Evolutionary conservation across 768 basidiomycete species (phyloP).

Genomic region (Cystoderma amianthinum): DNA sequence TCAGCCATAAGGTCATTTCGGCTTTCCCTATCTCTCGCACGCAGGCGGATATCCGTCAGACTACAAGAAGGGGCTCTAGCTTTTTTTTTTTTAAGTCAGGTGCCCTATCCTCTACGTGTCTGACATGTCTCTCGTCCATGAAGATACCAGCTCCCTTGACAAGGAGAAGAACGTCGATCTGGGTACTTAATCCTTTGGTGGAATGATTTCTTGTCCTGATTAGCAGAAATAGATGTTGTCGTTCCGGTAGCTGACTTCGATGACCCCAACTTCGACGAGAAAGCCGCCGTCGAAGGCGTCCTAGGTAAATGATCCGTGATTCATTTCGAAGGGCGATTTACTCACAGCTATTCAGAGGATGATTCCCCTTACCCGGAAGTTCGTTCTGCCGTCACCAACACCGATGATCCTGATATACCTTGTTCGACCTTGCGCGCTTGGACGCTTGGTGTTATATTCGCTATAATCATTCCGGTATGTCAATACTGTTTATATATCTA

Average conservation of each 20-base stretch:
- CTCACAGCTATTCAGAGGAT: conserved; percentile 35
- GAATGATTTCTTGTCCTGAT: too few species aligned
- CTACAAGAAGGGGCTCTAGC: too few species aligned
- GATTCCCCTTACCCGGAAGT: conserved; percentile 70
- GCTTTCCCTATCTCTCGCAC: too few species aligned
- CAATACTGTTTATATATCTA: not conserved
- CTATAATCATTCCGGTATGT: conserved; percentile 51
- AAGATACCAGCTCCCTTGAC: too few species aligned
- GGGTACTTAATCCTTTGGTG: too few species aligned
- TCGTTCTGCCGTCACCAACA: conserved; percentile 60
- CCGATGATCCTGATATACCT: conserved; percentile 59
- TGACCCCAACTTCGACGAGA: too few species aligned
- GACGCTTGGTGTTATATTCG: conserved; percentile 65
- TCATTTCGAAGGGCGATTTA: not conserved
- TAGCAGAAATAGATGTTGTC: conserved; percentile 17
- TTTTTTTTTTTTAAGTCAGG: too few species aligned
- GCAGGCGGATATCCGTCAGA: too few species aligned
- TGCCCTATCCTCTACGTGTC: too few species aligned
- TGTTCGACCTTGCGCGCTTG: conserved; percentile 59
- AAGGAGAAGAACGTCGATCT: too few species aligned
- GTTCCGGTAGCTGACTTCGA: conserved; percentile 44
- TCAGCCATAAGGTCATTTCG: too few species aligned
- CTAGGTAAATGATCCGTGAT: conserved; percentile 32
- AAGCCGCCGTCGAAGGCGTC: conserved; percentile 31
- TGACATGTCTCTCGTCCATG: too few species aligned